Evolutionary conservation across 441 rosid species (phyloP).

Genomic region (Pelargonium australe): DNA sequence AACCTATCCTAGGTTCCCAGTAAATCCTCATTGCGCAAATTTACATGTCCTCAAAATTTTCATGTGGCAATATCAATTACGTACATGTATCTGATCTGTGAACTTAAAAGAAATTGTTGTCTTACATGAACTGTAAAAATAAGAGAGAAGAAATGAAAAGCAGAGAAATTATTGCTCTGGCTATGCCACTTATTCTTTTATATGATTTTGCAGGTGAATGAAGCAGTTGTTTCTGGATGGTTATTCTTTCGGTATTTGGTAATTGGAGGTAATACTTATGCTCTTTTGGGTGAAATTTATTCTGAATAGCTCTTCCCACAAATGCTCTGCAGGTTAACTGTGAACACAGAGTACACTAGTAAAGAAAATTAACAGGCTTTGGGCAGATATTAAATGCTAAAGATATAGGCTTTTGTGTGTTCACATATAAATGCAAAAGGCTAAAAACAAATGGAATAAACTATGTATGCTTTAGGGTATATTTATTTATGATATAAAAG

Average conservation of each 20-base stretch:
- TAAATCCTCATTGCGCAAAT: too few species aligned
- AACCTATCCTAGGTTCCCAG: too few species aligned
- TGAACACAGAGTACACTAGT: not conserved
- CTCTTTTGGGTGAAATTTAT: not conserved
- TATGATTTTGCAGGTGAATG: constrained; percentile 62
- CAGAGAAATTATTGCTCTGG: not conserved
- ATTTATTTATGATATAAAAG: too few species aligned
- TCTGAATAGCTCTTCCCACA: not conserved
- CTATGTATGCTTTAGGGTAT: not conserved
- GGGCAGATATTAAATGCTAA: not conserved
- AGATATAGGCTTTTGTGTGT: not conserved
- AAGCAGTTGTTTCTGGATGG: constrained; percentile 98
- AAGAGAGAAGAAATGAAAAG: not conserved
- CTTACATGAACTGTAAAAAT: not conserved
- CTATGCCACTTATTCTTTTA: constrained; percentile 5
- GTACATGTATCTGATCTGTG: not conserved
- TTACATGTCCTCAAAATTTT: not conserved
- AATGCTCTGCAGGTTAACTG: not conserved
- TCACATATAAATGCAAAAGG: not conserved
- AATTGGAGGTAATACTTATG: constrained; percentile 66
- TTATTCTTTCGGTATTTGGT: constrained; percentile 95
- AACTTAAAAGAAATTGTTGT: not conserved
- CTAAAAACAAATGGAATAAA: not conserved
- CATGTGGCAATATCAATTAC: not conserved
- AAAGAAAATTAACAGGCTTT: too few species aligned